Base-by-base conservation (phyloP, 2,329 filamentous ascomycete species). In the Neonectria ditissima region DNA sequence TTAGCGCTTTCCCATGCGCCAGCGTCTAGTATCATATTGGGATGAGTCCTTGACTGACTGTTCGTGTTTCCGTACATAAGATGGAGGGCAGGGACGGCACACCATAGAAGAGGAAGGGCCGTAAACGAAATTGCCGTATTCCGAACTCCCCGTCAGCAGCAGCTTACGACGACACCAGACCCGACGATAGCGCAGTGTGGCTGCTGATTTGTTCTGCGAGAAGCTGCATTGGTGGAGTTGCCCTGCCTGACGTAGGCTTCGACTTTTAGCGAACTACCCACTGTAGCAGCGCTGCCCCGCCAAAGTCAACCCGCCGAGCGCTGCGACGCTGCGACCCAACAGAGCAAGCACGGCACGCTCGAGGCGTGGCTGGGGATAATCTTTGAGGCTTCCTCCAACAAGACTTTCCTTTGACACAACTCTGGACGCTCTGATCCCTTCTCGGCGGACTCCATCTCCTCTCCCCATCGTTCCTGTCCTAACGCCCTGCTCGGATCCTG, bases 261-360 rank as follows among this genome's bases (percentile, higher is more conserved):
- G 13, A n/a, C 18, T 48, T 24, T 51, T 53, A 50, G 16, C 16
- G 16, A 39, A n/a, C 37, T 34, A 34, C 11, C 11, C 34, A 53
- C 47, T 54, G 53, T 59, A 52, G 60, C 34, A 66, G 62, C 69
- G 54, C 69, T 60, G 70, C 70, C 70, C 70, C 69, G 69, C 70
- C 69, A 71, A 62, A 58, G 30, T 55, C 51, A 34, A 52, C 45
- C 34, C 55, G 28, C 39, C 54, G 44, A 22, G 37, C 47, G 14
- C 51, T 41, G 22, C 11, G 39, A 57, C 45, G 14, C 41, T 47
- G 41, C 51, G 39, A 50, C 53, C 55, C 50, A 37, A 54, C 56
- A 32, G 16, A 47, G 45, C 54, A 32, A 47, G 45, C 54, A 32
- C 34, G 37, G 55, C 52, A 59, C 41, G 24, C 48, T 34, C 30